Conservation (phyloP, 78 protist species). For the Cavenderia fasciculata region DNA sequence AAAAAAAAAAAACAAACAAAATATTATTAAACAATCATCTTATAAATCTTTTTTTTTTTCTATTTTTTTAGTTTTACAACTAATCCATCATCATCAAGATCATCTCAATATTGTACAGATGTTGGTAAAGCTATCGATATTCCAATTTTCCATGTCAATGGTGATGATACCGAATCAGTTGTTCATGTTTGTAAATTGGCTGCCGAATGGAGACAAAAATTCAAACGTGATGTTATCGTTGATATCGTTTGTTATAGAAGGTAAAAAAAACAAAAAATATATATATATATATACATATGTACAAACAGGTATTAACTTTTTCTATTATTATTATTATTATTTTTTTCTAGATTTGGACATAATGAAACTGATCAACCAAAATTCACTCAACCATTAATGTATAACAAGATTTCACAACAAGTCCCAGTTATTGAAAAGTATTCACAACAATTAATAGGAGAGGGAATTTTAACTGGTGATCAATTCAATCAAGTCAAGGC, state of each 20-base stretch:
- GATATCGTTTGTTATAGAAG: slow-evolving; percentile 95
- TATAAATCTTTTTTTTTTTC: background rate
- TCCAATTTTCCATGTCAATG: slow-evolving; percentile 99
- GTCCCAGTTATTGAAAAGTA: slow-evolving; percentile 79
- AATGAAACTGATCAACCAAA: slow-evolving; percentile 97
- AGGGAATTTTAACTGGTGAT: slow-evolving; percentile 66
- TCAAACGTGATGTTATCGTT: slow-evolving; percentile 89
- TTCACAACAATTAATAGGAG: slow-evolving; percentile 57
- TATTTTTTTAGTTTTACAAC: slow-evolving; percentile 90
- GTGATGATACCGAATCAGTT: slow-evolving; percentile 95
- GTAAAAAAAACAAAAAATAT: background rate
- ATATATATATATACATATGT: background rate
- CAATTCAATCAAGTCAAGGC: slow-evolving; percentile 40
- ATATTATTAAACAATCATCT: background rate
- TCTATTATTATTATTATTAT: background rate
- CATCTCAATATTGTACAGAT: slow-evolving; percentile 93
- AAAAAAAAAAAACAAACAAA: background rate
- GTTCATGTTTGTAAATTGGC: slow-evolving; percentile 83
- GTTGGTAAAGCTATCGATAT: slow-evolving; percentile 89
- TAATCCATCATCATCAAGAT: slow-evolving; percentile 86
- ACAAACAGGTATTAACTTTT: too few species aligned
- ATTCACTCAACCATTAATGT: slow-evolving; percentile 98
- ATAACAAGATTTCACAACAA: slow-evolving; percentile 78
- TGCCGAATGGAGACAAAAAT: slow-evolving; percentile 86
- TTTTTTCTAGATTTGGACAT: slow-evolving; percentile 90